Base-by-base conservation (phyloP, 805 yeast genomes). In the Candida gorgasii region DNA sequence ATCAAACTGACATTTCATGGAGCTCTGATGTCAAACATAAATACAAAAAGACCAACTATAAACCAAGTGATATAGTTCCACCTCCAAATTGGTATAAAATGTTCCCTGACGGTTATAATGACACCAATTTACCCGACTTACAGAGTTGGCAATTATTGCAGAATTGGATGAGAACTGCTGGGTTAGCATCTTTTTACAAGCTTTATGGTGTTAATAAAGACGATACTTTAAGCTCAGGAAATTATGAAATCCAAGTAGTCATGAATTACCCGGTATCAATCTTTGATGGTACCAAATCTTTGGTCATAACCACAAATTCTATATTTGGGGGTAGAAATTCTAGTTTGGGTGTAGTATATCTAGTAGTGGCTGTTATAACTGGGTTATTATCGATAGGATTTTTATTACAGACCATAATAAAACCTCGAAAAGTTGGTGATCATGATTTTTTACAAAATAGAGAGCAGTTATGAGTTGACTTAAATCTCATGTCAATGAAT, bases 161-260 rank as follows among this genome's bases (percentile, higher is more conserved):
- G 69, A 92, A 89, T 62, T 92, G 99, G 99, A 92, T 92, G 97
- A 80, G 95, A 55, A 89, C 97, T 1, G 96, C 98, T 0, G 97
- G 95, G 0, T 71, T 92, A 48, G 95, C 98, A 19, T 79, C 84
- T 9, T 92, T 93, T 58, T 81, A 85, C 72, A 92, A 93, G 59
- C 65, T 89, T 27, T 90, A 89, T 31, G 75, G 84, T 35, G 80
- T 85, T 52, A 90, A 88, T 63, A 84, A 80, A 45, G 69, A 79
- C 2, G 68, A 68, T 1, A 55, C 76, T 1, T 62, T 92, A 46
- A 48, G 59, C 1, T 67, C 76, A 8, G 98, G 98, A 3, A 77
- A 78, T 8, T 93, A 92, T 61, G 71, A 75, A 45, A 65, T 89
- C 33, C 73, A 74, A 38, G 76, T 92, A 46, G 88, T 72, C 8